Evolutionary conservation across 1,284 basidiomycete genomes (phyloP).

Genomic region (Coniophora puteana): DNA sequence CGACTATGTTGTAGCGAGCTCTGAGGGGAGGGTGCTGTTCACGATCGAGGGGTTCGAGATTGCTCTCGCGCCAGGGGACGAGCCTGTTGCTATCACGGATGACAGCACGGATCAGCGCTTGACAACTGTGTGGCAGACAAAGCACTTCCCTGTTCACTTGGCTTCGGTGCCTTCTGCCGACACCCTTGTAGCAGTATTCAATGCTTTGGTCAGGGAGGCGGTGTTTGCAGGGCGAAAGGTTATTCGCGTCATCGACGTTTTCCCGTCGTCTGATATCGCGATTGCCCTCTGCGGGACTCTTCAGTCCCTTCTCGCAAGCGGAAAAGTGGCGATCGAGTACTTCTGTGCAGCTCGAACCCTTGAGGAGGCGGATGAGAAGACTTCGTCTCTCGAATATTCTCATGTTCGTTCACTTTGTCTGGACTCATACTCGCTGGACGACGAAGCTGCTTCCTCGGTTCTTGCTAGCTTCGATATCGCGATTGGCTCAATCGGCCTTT

Average conservation of each 20-base stretch:
- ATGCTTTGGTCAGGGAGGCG: conserved; percentile 14
- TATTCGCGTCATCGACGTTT: conserved; percentile 21
- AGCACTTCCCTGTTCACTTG: conserved; percentile 16
- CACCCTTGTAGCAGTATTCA: conserved; percentile 17
- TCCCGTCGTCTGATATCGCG: conserved; percentile 13
- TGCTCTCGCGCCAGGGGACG: conserved; percentile 22
- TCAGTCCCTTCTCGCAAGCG: conserved; percentile 11
- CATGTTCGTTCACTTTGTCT: conserved; percentile 15
- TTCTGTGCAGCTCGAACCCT: conserved; percentile 16
- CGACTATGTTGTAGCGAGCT: conserved; percentile 22
- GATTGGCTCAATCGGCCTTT: conserved; percentile 17
- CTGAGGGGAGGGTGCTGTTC: conserved; percentile 23
- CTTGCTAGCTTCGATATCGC: conserved; percentile 7
- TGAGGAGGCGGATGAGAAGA: conserved; percentile 22
- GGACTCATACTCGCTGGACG: conserved; percentile 15
- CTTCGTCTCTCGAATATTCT: conserved; percentile 6
- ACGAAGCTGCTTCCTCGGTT: conserved; percentile 5
- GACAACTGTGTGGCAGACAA: conserved; percentile 24
- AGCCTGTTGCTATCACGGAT: conserved; percentile 21
- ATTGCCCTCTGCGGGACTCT: conserved; percentile 9
- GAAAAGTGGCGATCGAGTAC: conserved; percentile 20
- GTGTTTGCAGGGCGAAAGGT: conserved; percentile 15
- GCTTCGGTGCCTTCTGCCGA: conserved; percentile 4
- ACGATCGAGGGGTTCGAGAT: conserved; percentile 29
- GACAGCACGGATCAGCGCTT: conserved; percentile 21